phyloP scores from a whole-genome alignment of 1,284 basidiomycete genomes.

The Ceratobasidium sp. region DNA sequence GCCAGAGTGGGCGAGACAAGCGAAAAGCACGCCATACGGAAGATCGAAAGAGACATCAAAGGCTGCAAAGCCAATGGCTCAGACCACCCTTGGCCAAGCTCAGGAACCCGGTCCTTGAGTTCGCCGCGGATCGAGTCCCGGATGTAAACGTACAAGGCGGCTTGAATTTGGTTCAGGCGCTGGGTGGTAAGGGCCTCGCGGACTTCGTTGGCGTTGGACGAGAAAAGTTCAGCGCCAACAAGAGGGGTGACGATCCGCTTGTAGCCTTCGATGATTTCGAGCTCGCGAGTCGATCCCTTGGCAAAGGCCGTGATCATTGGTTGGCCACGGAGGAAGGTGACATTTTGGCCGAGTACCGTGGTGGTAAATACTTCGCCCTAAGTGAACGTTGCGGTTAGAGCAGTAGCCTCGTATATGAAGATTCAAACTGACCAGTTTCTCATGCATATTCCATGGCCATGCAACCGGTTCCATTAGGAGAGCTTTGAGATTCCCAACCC shows the following conservation, averaged over 20 bases:
- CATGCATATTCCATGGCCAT: constrained; percentile 1
- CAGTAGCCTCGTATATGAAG: neutral
- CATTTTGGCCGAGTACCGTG: constrained; percentile 8
- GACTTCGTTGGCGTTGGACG: constrained; percentile 12
- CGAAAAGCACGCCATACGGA: constrained; percentile 9
- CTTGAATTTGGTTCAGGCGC: constrained; percentile 17
- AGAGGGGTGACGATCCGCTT: constrained; percentile 16
- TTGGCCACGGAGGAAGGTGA: constrained; percentile 21
- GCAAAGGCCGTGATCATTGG: constrained; percentile 16
- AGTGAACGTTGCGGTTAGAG: neutral
- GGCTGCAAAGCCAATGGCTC: constrained; percentile 1
- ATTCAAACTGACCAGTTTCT: neutral
- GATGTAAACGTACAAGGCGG: constrained; percentile 11
- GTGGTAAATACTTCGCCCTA: constrained; percentile 12
- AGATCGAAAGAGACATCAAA: constrained; percentile 10
- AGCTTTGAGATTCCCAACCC: neutral
- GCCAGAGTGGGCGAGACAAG: neutral
- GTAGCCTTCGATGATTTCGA: constrained; percentile 19
- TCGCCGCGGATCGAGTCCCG: constrained; percentile 3
- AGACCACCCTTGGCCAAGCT: neutral
- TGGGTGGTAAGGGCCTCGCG: constrained; percentile 11
- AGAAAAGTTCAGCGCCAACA: constrained; percentile 17
- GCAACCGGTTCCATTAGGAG: neutral
- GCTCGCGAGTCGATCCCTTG: constrained; percentile 12
- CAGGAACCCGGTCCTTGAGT: constrained; percentile 4